These are phyloP conservation scores for Botryosphaeria dothidea DNA, from an alignment of 2,329 filamentous ascomycete species.

Conservation along the genomic window DNA sequence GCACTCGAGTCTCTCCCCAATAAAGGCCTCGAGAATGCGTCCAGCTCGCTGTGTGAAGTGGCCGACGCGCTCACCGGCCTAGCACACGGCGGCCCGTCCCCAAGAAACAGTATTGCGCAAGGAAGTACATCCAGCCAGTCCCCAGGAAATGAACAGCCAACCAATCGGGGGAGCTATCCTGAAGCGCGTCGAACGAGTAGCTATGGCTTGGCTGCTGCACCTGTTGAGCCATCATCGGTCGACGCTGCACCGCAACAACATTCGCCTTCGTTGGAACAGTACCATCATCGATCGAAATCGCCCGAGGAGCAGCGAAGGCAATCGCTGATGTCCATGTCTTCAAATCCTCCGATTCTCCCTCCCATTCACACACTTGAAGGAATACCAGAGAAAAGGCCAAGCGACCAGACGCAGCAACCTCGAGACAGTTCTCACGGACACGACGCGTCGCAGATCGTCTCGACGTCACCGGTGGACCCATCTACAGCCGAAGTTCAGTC, in stretches of 20 bases:
- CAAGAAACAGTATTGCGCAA: neutral
- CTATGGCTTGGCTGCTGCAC: constrained; percentile 35
- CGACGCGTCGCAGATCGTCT: constrained; percentile 30
- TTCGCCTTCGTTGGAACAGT: constrained; percentile 50
- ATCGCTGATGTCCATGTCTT: constrained; percentile 34
- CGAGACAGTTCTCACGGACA: constrained; percentile 24
- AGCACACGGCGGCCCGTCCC: constrained; percentile 23
- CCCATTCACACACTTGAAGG: constrained; percentile 37
- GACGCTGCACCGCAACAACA: constrained; percentile 32
- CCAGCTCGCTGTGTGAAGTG: constrained; percentile 36
- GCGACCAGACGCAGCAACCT: neutral
- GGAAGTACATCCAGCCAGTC: neutral
- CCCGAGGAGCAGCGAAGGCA: constrained; percentile 45
- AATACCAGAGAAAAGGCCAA: neutral
- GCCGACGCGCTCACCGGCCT: constrained; percentile 42
- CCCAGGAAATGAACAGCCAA: constrained; percentile 1
- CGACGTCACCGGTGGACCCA: constrained; percentile 18
- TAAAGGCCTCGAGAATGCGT: neutral
- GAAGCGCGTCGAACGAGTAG: constrained; percentile 35
- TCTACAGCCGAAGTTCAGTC: neutral
- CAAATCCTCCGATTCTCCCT: constrained; percentile 39
- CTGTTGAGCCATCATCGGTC: constrained; percentile 43
- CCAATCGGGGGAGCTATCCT: neutral
- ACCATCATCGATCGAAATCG: constrained; percentile 47
- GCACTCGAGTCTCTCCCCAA: neutral